Base-by-base conservation (phyloP, 371 early-diverging fungal species). In the Mucor racemosus region DNA sequence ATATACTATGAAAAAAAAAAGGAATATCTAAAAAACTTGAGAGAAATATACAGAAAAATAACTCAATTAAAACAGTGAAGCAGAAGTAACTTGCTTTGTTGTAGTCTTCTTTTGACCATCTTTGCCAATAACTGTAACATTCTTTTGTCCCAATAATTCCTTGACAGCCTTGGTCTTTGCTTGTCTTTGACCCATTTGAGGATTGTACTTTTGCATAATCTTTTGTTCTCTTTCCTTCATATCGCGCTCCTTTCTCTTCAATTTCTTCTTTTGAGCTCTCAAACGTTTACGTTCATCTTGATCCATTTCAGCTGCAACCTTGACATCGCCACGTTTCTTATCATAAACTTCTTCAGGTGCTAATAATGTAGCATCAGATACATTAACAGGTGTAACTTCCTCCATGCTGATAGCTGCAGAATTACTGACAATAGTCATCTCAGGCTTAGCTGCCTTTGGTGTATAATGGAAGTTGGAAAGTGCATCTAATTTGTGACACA, bases 351-450 rank as follows among this genome's bases (percentile, higher is more conserved):
- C 98, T 74, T 95, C 89, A 26, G 99, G 97, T 11, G 97, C 96
- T 58, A 94, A 81, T 44, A 93, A 80, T 3, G 88, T 88, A 4
- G 94, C 93, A 68, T 92, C 90, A 10, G 94, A 89, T 31, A 96
- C 95, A 67, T 88, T 84, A 34, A 95, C 88, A 10, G 99, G 99
- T 58, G 93, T 92, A 33, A 93, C 91, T 76, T 98, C 99, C 79
- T 98, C 99, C 91, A 97, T 92, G 55, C 90, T 84, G 68, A 98
- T 90, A 3, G 99, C 94, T 7, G 98, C 92, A 26, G 94, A 90
- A 63, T 91, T 88, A 57, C 91, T 84, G 59, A 91, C 87, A 58
- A 97, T 90, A 10, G 85, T 84, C 63, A 96, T 84, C 65, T 96
- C 94, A 21, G 91, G 80, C 70, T 86, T 87, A 59, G 87, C 75